These are phyloP conservation scores for Elsinoe arachidis DNA, from an alignment of 2,329 filamentous ascomycete genomes.

Conservation along the genomic window DNA sequence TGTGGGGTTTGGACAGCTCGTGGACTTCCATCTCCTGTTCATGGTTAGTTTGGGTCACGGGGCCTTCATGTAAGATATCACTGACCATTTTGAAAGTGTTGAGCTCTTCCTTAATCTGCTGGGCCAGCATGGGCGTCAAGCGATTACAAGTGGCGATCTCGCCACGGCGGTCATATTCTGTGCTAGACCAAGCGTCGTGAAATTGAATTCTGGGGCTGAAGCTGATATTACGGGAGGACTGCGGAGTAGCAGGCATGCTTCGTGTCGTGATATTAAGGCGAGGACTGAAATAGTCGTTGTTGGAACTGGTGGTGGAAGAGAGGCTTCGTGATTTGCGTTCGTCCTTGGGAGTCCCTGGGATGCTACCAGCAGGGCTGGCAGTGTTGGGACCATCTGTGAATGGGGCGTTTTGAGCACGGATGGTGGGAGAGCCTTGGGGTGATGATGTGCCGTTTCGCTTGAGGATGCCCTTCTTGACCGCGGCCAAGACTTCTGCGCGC, in stretches of 20 bases:
- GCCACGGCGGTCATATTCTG: slow-evolving; percentile 90
- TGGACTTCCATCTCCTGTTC: slow-evolving; percentile 98
- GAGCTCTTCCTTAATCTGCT: slow-evolving; percentile 98
- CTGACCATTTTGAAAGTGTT: slow-evolving; percentile 99
- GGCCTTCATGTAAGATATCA: slow-evolving; percentile 15
- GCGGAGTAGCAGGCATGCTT: slow-evolving; percentile 71
- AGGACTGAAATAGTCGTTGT: slow-evolving; percentile 82
- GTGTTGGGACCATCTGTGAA: slow-evolving; percentile 53
- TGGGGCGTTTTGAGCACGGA: slow-evolving; percentile 30
- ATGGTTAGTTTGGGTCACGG: slow-evolving; percentile 25
- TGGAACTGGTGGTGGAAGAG: slow-evolving; percentile 52
- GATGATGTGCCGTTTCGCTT: slow-evolving; percentile 65
- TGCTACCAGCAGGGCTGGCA: slow-evolving; percentile 76
- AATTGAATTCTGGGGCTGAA: slow-evolving; percentile 94
- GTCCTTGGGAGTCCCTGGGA: slow-evolving; percentile 79
- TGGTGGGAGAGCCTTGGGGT: slow-evolving; percentile 60
- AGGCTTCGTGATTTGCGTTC: slow-evolving; percentile 49
- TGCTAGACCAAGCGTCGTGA: slow-evolving; percentile 90
- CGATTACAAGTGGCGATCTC: slow-evolving; percentile 98
- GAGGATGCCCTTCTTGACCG: slow-evolving; percentile 89
- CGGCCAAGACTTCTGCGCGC: slow-evolving; percentile 80
- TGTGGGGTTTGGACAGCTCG: slow-evolving; percentile 97
- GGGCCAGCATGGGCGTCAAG: slow-evolving; percentile 89
- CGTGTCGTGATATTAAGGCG: slow-evolving; percentile 63
- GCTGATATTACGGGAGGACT: slow-evolving; percentile 51